Conservation (phyloP, 2,329 filamentous ascomycete species). For the Aspergillus sp. region DNA sequence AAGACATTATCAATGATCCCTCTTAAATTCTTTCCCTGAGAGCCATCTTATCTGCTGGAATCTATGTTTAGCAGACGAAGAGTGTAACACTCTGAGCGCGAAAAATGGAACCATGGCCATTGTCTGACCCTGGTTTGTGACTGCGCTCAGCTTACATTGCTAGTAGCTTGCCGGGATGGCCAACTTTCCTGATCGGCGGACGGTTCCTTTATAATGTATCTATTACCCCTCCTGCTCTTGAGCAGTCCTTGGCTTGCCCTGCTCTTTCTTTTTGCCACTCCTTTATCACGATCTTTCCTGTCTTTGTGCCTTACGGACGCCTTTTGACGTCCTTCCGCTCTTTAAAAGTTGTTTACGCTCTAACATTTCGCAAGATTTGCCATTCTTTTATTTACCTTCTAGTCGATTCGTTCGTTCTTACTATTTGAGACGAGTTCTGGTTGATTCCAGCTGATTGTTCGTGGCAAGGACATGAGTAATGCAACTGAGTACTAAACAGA, state of each 20-base stretch:
- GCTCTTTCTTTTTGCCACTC: constrained; percentile 3
- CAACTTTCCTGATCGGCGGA: background rate
- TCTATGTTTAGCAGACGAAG: background rate
- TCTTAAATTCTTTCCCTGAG: background rate
- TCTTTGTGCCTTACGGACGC: constrained; percentile 9
- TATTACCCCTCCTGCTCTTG: background rate
- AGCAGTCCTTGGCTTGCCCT: background rate
- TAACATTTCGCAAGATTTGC: background rate
- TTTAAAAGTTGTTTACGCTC: background rate
- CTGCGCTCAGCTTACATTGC: background rate
- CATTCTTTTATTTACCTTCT: background rate
- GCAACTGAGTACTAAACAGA: background rate
- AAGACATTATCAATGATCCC: background rate
- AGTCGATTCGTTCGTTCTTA: background rate
- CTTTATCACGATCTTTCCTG: constrained; percentile 3
- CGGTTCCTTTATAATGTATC: background rate
- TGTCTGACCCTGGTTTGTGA: background rate
- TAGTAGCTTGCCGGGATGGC: background rate
- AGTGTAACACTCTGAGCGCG: background rate
- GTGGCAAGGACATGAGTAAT: background rate
- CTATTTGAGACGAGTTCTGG: constrained; percentile 13
- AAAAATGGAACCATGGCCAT: background rate
- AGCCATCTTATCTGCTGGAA: background rate
- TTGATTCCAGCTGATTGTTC: constrained; percentile 6
- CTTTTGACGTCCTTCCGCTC: constrained; percentile 18